A percentile compares a stretch with the other conserved stretches of the same genome.
Evolutionary conservation across 805 yeast genomes (phyloP).

Genomic region (Candida glaebosa): DNA sequence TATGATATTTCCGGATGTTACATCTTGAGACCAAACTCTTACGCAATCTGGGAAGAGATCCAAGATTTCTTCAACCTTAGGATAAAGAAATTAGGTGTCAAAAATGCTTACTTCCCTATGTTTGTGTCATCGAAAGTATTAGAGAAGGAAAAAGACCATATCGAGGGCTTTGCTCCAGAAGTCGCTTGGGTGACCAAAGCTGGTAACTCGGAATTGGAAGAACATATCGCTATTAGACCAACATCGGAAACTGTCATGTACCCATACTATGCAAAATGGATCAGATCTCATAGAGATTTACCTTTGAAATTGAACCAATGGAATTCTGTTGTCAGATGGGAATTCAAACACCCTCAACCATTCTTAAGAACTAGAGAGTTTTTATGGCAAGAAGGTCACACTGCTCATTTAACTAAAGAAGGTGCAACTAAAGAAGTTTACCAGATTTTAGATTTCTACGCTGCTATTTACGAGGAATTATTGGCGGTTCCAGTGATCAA

Average conservation of each 20-base stretch:
- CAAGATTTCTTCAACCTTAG: constrained; percentile 79
- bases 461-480: constrained; percentile 80
- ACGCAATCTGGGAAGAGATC: constrained; percentile 90
- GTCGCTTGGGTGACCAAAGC: constrained; percentile 99
- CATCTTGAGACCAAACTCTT: constrained; percentile 94
- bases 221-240: constrained; percentile 98
- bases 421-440: constrained; percentile 82
- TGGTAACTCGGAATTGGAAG: constrained; percentile 90
- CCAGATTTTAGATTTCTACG: constrained; percentile 83
- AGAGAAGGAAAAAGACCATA: constrained; percentile 97
- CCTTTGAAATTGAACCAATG: constrained; percentile 97
- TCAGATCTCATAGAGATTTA: constrained; percentile 95
- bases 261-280: constrained; percentile 99
- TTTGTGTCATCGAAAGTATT: constrained; percentile 89
- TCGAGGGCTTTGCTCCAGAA: constrained; percentile 99
- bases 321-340: constrained; percentile 99
- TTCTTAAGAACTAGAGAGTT: constrained; percentile 98
- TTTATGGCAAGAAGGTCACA: constrained; percentile 99
- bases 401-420: constrained; percentile 84
- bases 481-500: constrained; percentile 96
- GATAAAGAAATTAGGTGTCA: constrained; percentile 87
- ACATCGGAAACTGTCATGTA: constrained; percentile 99
- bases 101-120: constrained; percentile 97
- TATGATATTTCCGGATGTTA: constrained; percentile 99
- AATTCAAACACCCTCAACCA: constrained; percentile 99